Percentiles rank a stretch among this genome's conserved stretches.
phyloP scores from a whole-genome alignment of 2,329 filamentous ascomycete genomes.

The Venturia asperata region DNA sequence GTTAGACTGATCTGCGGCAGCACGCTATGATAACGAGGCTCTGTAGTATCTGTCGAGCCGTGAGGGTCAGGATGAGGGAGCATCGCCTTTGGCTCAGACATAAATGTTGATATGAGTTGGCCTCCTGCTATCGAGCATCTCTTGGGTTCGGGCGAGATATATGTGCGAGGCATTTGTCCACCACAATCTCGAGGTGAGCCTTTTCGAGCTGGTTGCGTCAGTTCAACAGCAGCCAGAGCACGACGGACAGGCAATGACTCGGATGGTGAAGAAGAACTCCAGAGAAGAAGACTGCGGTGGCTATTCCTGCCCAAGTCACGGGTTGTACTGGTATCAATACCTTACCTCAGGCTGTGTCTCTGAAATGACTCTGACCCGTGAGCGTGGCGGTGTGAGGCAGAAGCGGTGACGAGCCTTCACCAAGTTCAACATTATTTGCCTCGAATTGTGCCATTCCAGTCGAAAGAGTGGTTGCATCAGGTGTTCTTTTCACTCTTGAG shows the following conservation, averaged over 20 bases:
- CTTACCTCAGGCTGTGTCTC: too few relatives aligned
- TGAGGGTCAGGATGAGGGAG: background rate
- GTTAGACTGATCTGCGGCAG: background rate
- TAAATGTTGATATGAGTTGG: background rate
- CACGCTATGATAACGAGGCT: background rate
- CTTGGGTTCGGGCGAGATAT: background rate
- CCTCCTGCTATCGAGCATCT: too few relatives aligned
- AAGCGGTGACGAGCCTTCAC: conserved; percentile 10
- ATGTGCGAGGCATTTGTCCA: background rate
- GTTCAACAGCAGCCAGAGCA: background rate
- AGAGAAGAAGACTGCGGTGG: background rate
- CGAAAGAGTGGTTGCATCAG: background rate
- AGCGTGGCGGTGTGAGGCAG: conserved; percentile 8
- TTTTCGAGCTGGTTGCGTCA: background rate
- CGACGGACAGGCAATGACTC: background rate
- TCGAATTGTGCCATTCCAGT: background rate
- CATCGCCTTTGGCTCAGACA: background rate
- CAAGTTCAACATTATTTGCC: background rate
- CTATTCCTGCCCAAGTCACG: background rate
- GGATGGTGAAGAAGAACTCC: background rate
- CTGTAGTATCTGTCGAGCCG: background rate
- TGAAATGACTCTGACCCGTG: conserved; percentile 12
- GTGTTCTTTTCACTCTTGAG: background rate
- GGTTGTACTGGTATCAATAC: background rate
- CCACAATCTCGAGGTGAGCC: too few relatives aligned